phyloP scores from a whole-genome alignment of 1,284 basidiomycete genomes.

The Sporisorium exsertum region DNA sequence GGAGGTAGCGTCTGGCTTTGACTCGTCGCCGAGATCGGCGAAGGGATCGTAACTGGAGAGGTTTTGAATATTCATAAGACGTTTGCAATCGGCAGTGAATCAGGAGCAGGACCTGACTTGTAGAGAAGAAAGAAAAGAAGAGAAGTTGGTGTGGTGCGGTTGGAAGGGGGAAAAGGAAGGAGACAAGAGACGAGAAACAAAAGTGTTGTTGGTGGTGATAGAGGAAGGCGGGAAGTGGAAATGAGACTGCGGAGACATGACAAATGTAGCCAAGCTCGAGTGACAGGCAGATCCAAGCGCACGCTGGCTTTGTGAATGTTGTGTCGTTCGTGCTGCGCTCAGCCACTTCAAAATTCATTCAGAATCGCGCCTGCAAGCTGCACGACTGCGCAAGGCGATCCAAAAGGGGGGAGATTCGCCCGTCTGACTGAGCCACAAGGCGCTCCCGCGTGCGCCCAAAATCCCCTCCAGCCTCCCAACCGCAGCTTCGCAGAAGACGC shows the following conservation, averaged over 20 bases:
- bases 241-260: constrained; percentile 1
- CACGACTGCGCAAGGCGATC: constrained; percentile 31
- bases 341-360: not conserved
- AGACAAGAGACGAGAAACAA: not conserved
- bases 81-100: constrained; percentile 44
- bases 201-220: not conserved
- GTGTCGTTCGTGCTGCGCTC: constrained; percentile 10
- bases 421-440: not conserved
- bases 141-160: constrained; percentile 2
- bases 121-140: constrained; percentile 1
- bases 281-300: not conserved
- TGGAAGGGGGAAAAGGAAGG: not conserved
- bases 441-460: too few relatives aligned
- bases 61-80: constrained; percentile 70
- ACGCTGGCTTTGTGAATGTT: not conserved
- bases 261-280: not conserved
- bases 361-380: constrained; percentile 10
- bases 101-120: constrained; percentile 53
- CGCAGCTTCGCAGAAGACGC: not conserved
- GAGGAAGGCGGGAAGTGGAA: not conserved
- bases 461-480: too few relatives aligned
- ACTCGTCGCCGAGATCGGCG: constrained; percentile 69
- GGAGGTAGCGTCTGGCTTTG: constrained; percentile 46
- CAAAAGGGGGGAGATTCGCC: constrained; percentile 18
- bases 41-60: constrained; percentile 69